These are phyloP conservation scores for Ilyonectria mors-panacis DNA, from an alignment of 2,329 filamentous ascomycete genomes.

Conservation along the genomic window DNA sequence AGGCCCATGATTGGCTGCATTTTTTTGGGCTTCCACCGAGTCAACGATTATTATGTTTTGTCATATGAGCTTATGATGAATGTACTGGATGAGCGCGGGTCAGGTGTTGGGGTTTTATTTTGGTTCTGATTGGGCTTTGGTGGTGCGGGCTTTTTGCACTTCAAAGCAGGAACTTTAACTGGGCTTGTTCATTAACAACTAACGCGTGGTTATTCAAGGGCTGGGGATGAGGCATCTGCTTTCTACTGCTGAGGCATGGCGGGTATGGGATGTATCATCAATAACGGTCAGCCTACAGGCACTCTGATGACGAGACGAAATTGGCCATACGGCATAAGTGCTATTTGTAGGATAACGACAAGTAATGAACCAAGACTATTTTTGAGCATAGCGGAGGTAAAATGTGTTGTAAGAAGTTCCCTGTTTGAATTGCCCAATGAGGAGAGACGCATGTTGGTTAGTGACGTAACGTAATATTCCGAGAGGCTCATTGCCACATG, in stretches of 20 bases:
- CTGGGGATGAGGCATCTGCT: constrained; percentile 17
- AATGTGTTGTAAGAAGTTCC: not conserved
- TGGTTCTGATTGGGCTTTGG: constrained; percentile 5
- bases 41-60: not conserved
- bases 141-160: constrained; percentile 7
- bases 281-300: constrained; percentile 4
- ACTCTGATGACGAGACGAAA: constrained; percentile 24
- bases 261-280: constrained; percentile 22
- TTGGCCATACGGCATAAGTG: constrained; percentile 20
- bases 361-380: constrained; percentile 6
- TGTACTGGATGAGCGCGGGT: constrained; percentile 6
- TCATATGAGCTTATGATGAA: constrained; percentile 12
- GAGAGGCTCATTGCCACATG: no score
- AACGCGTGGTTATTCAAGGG: constrained; percentile 12
- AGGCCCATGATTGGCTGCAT: constrained; percentile 34
- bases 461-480: not conserved
- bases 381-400: not conserved
- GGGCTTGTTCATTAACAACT: constrained; percentile 3
- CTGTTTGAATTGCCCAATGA: not conserved
- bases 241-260: constrained; percentile 19
- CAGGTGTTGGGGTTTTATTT: constrained; percentile 16
- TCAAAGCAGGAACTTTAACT: constrained; percentile 1
- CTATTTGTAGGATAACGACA: constrained; percentile 20
- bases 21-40: not conserved
- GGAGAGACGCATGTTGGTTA: not conserved